Evolutionary conservation across 2,329 filamentous ascomycete genomes (phyloP).

Genomic region (Cercospora canescens): DNA sequence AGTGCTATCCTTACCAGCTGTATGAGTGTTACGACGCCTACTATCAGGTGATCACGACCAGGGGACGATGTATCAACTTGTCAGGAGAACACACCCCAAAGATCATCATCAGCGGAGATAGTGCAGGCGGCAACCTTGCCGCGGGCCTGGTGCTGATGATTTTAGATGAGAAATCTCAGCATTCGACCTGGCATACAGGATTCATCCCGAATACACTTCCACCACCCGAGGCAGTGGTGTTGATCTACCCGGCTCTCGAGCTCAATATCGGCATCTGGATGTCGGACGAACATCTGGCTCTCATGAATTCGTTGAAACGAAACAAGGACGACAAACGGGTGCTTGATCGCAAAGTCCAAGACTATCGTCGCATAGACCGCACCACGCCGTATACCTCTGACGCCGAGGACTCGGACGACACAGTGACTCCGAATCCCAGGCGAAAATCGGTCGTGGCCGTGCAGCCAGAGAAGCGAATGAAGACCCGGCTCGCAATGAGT

Average conservation of each 20-base stretch:
- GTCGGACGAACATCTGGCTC: constrained; percentile 94
- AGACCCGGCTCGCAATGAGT: constrained; percentile 85
- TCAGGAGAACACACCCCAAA: constrained; percentile 65
- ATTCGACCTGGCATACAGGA: constrained; percentile 24
- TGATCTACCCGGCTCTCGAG: constrained; percentile 88
- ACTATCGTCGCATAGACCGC: constrained; percentile 78
- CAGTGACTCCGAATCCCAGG: constrained; percentile 2
- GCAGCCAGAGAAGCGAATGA: constrained; percentile 14
- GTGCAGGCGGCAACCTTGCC: constrained; percentile 78
- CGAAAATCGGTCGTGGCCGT: constrained; percentile 5
- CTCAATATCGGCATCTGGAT: constrained; percentile 99
- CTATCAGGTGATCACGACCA: constrained; percentile 67
- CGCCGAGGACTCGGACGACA: constrained; percentile 59
- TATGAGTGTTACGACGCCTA: constrained; percentile 90
- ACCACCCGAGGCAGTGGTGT: constrained; percentile 74
- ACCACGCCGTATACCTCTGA: constrained; percentile 81
- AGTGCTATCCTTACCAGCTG: constrained; percentile 79
- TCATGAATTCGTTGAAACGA: constrained; percentile 81
- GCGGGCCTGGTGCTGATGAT: constrained; percentile 86
- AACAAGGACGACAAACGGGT: constrained; percentile 77
- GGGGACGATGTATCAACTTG: constrained; percentile 74
- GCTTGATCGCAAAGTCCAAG: constrained; percentile 79
- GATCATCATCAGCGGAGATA: constrained; percentile 75
- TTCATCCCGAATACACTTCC: constrained; percentile 41
- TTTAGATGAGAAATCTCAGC: constrained; percentile 63